Evolutionary conservation across 768 basidiomycete species (phyloP).

Genomic region (Suillus subluteus): DNA sequence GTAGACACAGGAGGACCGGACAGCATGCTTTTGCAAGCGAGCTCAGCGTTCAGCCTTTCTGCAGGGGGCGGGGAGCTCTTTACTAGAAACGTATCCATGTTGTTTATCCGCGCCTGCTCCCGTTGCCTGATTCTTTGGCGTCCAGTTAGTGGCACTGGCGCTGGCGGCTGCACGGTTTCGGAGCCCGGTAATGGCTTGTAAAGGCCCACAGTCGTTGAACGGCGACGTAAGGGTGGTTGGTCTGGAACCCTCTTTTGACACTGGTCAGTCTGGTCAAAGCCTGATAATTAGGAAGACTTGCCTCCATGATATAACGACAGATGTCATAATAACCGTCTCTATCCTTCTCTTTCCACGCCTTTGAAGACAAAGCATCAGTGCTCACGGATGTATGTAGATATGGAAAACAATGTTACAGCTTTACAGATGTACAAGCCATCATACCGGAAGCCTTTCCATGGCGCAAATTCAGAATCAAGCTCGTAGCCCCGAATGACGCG

Average conservation of each 20-base stretch:
- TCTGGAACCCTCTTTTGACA: conserved; percentile 28
- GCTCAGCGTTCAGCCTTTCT: not conserved
- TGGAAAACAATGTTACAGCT: conserved; percentile 15
- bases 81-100: no score
- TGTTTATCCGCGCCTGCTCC: no score
- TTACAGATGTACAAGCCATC: conserved; percentile 34
- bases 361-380: not conserved
- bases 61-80: no score
- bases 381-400: not conserved
- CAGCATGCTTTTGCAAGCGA: not conserved
- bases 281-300: not conserved
- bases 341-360: conserved; percentile 28
- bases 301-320: conserved; percentile 33
- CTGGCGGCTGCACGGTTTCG: not conserved
- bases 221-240: conserved; percentile 28
- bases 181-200: not conserved
- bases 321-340: conserved; percentile 16
- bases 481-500: conserved; percentile 31
- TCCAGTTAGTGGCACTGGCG: not conserved
- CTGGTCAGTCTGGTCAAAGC: not conserved
- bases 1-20: not conserved
- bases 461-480: conserved; percentile 28
- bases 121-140: not conserved
- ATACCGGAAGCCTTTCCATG: conserved; percentile 29
- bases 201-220: not conserved